Evolutionary conservation across 2,329 filamentous ascomycete genomes (phyloP).

Genomic region (Talaromyces islandicus): DNA sequence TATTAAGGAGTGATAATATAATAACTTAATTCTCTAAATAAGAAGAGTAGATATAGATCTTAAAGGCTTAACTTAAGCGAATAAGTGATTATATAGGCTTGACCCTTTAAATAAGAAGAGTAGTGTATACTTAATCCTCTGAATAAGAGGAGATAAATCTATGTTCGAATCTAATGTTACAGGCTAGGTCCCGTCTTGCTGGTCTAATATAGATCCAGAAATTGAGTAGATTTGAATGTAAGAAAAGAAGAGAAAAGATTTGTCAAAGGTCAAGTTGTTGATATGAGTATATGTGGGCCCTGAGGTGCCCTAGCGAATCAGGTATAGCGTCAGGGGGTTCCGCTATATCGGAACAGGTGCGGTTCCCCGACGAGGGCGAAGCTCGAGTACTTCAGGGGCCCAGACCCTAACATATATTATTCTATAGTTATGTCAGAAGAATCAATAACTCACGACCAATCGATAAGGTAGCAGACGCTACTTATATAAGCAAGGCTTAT

Average conservation of each 20-base stretch:
- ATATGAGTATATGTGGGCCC: too few relatives aligned
- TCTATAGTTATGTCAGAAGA: too few relatives aligned
- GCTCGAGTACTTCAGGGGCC: too few relatives aligned
- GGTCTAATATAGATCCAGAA: neutral
- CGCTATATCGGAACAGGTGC: too few relatives aligned
- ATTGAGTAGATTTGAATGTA: neutral
- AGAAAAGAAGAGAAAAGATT: neutral
- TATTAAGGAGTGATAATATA: neutral
- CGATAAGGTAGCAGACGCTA: too few relatives aligned
- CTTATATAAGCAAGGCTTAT: too few relatives aligned
- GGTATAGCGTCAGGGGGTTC: too few relatives aligned
- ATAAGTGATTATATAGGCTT: neutral
- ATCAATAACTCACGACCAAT: too few relatives aligned
- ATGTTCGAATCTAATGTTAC: neutral
- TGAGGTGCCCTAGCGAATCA: too few relatives aligned
- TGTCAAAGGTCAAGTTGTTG: too few relatives aligned
- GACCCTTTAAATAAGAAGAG: neutral
- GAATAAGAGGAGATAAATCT: neutral
- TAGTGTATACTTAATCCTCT: neutral
- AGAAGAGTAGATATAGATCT: neutral
- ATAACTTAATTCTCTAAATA: neutral
- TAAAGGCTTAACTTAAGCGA: neutral
- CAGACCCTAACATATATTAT: too few relatives aligned
- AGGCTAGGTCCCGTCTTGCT: neutral
- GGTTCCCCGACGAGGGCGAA: too few relatives aligned